Evolutionary conservation across 306 rosid species (phyloP), one percentile per base, ranked within the genome.

Genomic region (Chamaecrista fasciculata): DNA sequence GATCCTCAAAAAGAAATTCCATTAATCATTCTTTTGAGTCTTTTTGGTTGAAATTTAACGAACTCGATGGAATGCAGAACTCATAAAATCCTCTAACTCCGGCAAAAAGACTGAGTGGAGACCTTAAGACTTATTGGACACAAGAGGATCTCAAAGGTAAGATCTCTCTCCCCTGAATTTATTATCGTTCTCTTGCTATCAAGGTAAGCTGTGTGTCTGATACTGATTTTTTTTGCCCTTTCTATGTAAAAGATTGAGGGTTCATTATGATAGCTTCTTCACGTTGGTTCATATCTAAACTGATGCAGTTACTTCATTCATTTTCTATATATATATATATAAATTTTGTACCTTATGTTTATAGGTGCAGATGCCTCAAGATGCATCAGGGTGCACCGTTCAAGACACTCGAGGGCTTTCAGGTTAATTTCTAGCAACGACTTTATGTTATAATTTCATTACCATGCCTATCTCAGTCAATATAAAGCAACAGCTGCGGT

Each of bases 331-430:
- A n/a, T n/a, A n/a, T n/a, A n/a, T n/a, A n/a, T n/a, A n/a, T n/a
- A n/a, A n/a, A 59, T 21, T 68, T 66, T 66, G 4, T 42, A 50
- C 28, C 2, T 46, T 55, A 70, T 60, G 36, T 68, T 76, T 43
- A 11, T 47, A 94, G 98, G 92, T 94, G 69, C 91, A 91, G 69
- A 86, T 94, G 96, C 98, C 98, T 66, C 98, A 94, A 73, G 96
- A 94, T 81, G 87, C 96, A 67, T 88, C 98, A 23, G 83, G 87
- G 76, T 82, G 71, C 72, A 71, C 87, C 48, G 95, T 94, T 66
- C 88, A 79, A 11, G 98, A 94, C 64, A 90, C 93, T 10, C 70
- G 88, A 70, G 97, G 98, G 69, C 95, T 94, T 70, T 94, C 99
- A 86, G 97, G 99, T 91, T 72, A 14, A 68, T 50, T 71, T 77